Conservation (phyloP, 2,329 filamentous ascomycete genomes). For the Akanthomyces dipterigenus region DNA sequence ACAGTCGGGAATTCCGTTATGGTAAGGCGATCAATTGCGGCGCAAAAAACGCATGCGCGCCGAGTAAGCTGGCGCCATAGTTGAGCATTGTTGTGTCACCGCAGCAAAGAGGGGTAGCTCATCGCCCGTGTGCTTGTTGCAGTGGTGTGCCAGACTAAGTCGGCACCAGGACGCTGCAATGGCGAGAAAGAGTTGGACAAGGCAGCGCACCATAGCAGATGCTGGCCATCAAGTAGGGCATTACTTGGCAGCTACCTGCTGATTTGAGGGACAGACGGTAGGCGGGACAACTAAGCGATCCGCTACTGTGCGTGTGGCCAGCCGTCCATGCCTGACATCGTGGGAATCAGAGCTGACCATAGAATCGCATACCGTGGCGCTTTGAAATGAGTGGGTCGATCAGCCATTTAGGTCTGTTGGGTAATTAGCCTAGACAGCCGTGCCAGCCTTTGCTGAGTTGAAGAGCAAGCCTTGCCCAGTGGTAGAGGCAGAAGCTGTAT, state of each 20-base stretch:
- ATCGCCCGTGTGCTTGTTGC: background rate
- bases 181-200: background rate
- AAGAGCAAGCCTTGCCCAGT: background rate
- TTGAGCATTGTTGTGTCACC: background rate
- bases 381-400: background rate
- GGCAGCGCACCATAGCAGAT: background rate
- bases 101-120: slow-evolving; percentile 1
- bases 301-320: background rate
- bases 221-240: background rate
- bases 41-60: background rate
- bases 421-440: too few species aligned
- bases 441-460: too few species aligned
- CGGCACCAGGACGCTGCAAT: background rate
- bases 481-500: background rate
- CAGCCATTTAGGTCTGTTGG: background rate
- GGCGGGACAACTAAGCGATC: slow-evolving; percentile 4
- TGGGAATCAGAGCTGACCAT: background rate
- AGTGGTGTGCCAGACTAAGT: background rate
- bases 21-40: too few species aligned
- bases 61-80: slow-evolving; percentile 5
- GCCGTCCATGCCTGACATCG: background rate
- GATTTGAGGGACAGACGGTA: background rate
- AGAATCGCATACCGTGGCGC: background rate
- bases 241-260: background rate
- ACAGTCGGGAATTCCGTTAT: background rate